A percentile compares a stretch with the other conserved stretches of the same genome.
Conservation (phyloP, 1,284 basidiomycete genomes). For the Afroboletus lepidellus region DNA sequence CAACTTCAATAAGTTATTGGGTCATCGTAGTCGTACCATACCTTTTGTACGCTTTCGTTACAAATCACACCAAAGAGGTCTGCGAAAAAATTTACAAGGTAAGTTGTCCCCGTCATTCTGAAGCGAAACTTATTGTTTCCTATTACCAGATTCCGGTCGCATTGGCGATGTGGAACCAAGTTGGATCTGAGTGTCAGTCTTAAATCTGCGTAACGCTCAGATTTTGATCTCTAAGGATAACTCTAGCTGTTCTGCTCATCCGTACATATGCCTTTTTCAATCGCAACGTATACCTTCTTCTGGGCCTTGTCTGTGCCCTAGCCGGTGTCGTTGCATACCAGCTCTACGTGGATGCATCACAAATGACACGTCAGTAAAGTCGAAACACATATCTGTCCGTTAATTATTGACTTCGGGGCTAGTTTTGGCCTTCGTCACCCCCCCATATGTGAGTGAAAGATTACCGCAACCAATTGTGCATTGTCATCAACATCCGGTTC, state of each 20-base stretch:
- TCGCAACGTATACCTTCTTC: slow-evolving; percentile 62
- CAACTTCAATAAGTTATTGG: slow-evolving; percentile 57
- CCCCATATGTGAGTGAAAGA: slow-evolving; percentile 50
- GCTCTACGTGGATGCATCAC: slow-evolving; percentile 70
- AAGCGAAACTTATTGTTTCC: slow-evolving; percentile 5
- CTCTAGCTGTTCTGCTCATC: slow-evolving; percentile 67
- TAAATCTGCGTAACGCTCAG: not conserved
- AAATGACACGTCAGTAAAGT: slow-evolving; percentile 63
- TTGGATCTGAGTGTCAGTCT: slow-evolving; percentile 66
- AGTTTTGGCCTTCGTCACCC: slow-evolving; percentile 69
- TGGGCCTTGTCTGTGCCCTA: slow-evolving; percentile 58
- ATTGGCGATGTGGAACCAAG: slow-evolving; percentile 82
- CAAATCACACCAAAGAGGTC: slow-evolving; percentile 56
- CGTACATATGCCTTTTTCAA: slow-evolving; percentile 84
- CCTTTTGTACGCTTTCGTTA: slow-evolving; percentile 68
- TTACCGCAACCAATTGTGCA: not conserved
- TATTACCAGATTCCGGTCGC: slow-evolving; percentile 63
- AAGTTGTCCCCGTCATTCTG: slow-evolving; percentile 19
- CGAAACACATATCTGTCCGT: not conserved
- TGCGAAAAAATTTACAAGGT: slow-evolving; percentile 69
- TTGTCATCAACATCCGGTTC: slow-evolving; percentile 26
- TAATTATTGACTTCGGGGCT: slow-evolving; percentile 15
- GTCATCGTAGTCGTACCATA: slow-evolving; percentile 74
- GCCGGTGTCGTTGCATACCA: slow-evolving; percentile 74
- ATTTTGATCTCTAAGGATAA: slow-evolving; percentile 19